These are phyloP conservation scores for Colletotrichum viniferum DNA, from an alignment of 2,329 filamentous ascomycete genomes.

Conservation along the genomic window DNA sequence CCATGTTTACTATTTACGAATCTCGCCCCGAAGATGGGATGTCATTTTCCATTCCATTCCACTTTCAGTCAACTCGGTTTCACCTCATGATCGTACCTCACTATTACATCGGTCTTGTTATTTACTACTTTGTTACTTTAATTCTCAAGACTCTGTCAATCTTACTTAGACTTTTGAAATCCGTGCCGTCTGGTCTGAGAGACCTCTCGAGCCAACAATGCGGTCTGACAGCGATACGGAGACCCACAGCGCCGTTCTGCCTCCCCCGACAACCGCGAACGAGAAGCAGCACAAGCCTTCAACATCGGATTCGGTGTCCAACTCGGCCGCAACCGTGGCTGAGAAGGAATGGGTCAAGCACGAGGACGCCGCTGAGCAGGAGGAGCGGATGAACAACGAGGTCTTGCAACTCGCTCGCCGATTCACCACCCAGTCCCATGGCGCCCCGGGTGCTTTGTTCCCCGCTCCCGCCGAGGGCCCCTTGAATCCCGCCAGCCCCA, in stretches of 20 bases:
- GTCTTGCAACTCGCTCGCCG: slow-evolving; percentile 32
- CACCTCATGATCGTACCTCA: neutral
- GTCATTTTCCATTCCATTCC: neutral
- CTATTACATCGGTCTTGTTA: neutral
- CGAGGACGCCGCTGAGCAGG: neutral
- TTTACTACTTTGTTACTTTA: neutral
- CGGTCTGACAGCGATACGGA: neutral
- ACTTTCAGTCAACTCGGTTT: neutral
- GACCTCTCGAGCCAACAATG: neutral
- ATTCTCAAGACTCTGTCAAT: neutral
- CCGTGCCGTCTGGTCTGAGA: neutral
- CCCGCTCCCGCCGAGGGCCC: slow-evolving; percentile 26
- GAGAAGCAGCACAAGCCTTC: neutral
- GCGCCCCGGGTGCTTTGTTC: slow-evolving; percentile 28
- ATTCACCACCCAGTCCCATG: slow-evolving; percentile 27
- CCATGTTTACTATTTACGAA: neutral
- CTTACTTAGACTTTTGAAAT: neutral
- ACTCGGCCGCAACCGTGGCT: neutral
- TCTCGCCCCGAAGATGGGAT: neutral
- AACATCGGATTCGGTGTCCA: neutral
- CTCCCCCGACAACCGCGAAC: neutral
- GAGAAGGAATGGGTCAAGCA: neutral
- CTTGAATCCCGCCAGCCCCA: slow-evolving; percentile 42
- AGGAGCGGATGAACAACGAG: slow-evolving; percentile 11
- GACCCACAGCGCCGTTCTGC: neutral